A percentile compares a stretch with the other conserved stretches of the same genome.
phyloP scores from a whole-genome alignment of 176 grass and related monocot species.

The Rhynchospora tenuis region DNA sequence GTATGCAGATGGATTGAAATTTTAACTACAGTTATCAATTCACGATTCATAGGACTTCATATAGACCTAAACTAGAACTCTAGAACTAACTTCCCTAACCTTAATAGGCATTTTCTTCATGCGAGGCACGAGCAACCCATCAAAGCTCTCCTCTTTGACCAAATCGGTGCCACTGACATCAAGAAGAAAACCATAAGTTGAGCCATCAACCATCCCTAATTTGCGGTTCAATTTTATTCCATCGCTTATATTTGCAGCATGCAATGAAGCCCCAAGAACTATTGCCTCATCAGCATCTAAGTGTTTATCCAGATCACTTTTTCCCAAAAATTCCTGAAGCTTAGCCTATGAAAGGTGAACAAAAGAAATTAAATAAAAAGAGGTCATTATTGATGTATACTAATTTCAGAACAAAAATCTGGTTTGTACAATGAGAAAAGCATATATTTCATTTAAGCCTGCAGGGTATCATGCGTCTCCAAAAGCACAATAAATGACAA shows the following conservation, averaged over 20 bases:
- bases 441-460: neutral
- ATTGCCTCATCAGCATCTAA: slow-evolving; percentile 99
- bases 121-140: slow-evolving; percentile 66
- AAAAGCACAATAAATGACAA: neutral
- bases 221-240: slow-evolving; percentile 99
- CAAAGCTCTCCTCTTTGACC: slow-evolving; percentile 68
- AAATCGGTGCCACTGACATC: slow-evolving; percentile 66
- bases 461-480: neutral
- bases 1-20: neutral
- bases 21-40: neutral
- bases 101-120: slow-evolving; percentile 99
- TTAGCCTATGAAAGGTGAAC: slow-evolving; percentile 58
- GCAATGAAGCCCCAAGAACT: slow-evolving; percentile 89
- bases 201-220: slow-evolving; percentile 94
- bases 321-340: slow-evolving; percentile 84
- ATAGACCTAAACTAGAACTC: neutral
- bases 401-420: neutral
- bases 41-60: neutral
- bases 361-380: neutral
- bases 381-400: neutral
- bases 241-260: slow-evolving; percentile 97
- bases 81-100: slow-evolving; percentile 27
- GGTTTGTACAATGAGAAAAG: neutral
- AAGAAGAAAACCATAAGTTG: slow-evolving; percentile 78
- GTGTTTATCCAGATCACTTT: slow-evolving; percentile 74